Conservation (phyloP, 2,329 filamentous ascomycete species). For the Dactylellina parvicollis region DNA sequence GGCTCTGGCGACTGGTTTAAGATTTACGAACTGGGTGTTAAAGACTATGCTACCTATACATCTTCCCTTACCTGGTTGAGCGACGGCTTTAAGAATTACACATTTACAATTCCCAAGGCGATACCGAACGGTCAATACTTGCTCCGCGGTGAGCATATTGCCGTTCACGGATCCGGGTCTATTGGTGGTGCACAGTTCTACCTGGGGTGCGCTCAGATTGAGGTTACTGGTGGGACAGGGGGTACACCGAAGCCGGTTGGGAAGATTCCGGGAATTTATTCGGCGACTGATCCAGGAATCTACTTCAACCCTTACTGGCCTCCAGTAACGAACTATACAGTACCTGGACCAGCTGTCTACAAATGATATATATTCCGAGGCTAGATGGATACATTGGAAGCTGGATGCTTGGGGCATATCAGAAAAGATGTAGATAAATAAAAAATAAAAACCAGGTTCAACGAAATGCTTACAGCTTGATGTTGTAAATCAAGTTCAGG, state of each 20-base stretch:
- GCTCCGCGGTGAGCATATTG: constrained; percentile 64
- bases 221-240: constrained; percentile 61
- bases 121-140: constrained; percentile 64
- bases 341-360: constrained; percentile 54
- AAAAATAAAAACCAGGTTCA: not conserved
- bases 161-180: constrained; percentile 62
- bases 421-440: no score
- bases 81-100: constrained; percentile 55
- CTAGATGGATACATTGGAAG: not conserved
- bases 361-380: not conserved
- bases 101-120: constrained; percentile 61
- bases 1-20: constrained; percentile 62
- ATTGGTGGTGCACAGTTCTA: constrained; percentile 63
- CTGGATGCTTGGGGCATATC: no score
- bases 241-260: constrained; percentile 61
- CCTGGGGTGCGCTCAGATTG: constrained; percentile 64
- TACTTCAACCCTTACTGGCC: constrained; percentile 55
- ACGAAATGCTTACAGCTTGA: no score
- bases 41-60: constrained; percentile 38
- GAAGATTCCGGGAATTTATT: constrained; percentile 62
- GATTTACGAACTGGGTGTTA: constrained; percentile 60
- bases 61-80: constrained; percentile 51
- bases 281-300: constrained; percentile 53
- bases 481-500: not conserved
- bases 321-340: constrained; percentile 47